These are phyloP conservation scores for Inga oerstediana DNA, from an alignment of 306 rosid genomes.

Conservation along the genomic window DNA sequence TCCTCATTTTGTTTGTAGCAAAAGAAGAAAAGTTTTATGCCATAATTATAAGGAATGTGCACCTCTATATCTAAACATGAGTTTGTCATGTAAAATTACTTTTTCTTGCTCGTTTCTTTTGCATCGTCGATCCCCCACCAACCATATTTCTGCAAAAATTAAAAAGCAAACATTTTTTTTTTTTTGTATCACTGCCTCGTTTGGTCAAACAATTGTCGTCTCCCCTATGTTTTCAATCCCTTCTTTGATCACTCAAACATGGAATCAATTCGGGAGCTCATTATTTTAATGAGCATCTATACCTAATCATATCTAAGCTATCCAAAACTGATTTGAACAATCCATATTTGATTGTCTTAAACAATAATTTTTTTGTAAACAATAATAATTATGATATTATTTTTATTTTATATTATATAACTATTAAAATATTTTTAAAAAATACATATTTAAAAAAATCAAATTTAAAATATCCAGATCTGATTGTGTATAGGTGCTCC, in stretches of 20 bases:
- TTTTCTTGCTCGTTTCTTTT: not conserved
- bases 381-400: too few relatives aligned
- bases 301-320: too few relatives aligned
- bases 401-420: too few relatives aligned
- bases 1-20: not conserved
- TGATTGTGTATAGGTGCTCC: too few relatives aligned
- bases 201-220: slow-evolving; percentile 12
- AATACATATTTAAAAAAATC: too few relatives aligned
- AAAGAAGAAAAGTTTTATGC: not conserved
- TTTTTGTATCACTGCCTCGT: not conserved
- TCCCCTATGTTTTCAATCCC: not conserved
- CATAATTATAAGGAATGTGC: not conserved
- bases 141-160: not conserved
- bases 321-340: too few relatives aligned
- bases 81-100: slow-evolving; percentile 8
- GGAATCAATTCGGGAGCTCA: too few relatives aligned
- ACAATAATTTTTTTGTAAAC: too few relatives aligned
- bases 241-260: not conserved
- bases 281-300: too few relatives aligned
- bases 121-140: not conserved
- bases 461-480: too few relatives aligned
- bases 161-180: not conserved
- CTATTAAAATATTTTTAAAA: too few relatives aligned
- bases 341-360: too few relatives aligned
- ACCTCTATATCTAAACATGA: not conserved